Evolutionary conservation across 805 yeast genomes (phyloP), one percentile per base, ranked within the genome.

Genomic region (Vanderwaltozyma verrucispora): DNA sequence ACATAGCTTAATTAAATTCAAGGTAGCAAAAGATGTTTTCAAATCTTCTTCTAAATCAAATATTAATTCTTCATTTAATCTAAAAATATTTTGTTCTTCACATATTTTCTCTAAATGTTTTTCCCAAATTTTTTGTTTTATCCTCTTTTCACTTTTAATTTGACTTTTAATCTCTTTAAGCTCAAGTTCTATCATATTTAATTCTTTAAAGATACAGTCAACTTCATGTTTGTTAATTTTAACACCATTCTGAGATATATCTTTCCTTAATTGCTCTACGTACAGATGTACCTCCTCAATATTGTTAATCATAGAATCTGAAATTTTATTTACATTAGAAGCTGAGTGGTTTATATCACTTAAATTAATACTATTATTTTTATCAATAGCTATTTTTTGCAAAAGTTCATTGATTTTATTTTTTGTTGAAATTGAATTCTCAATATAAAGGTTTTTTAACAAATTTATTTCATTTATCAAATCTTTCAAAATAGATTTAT

Each of bases 101-200:
- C 95, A 81, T 13, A 92, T 88, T 26, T 79, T 78, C 41, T 86
- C 92, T 39, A 92, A 69, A 53, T 87, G 95, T 4, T 78, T 65
- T 54, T 88, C 96, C 96, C 97, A 89, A 10, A 85, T 80, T 47
- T 74, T 74, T 53, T 84, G 83, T 95, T 97, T 86, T 23, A 75
- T 75, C 5, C 86, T 78, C 46, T 81, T 81, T 52, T 87, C 96
- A 4, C 65, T 64, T 1, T 60, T 50, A 29, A 92, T 77, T 50
- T 74, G 85, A 5, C 61, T 62, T 11, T 70, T 67, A 69, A 87
- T 71, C 2, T 59, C 58, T 1, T 59, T 59, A 30, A 89, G 65
- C n/a, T 71, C 69, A 0, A 49, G 33, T 37, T 71, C 70, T 0
- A 94, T 87, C 1, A 61, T 65, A 3, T 50, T 62, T 17, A 89